Conservation (phyloP, 805 yeast species). For the Cyberlindnera misumaiensis region DNA sequence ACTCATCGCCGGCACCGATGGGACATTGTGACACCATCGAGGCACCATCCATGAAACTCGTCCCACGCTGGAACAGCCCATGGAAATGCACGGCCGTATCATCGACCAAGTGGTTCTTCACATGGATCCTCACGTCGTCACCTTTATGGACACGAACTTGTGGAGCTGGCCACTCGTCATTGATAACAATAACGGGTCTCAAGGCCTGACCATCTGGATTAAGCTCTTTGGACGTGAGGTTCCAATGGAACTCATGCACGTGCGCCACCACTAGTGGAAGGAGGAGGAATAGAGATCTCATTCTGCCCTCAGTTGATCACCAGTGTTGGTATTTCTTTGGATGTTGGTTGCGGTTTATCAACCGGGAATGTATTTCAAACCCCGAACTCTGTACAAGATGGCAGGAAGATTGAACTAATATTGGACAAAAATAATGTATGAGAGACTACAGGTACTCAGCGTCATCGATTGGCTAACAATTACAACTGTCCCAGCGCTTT, state of each 20-base stretch:
- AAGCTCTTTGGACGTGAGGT: slow-evolving; percentile 30
- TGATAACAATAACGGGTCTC: slow-evolving; percentile 52
- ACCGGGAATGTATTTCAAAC: too few species aligned
- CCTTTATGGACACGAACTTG: slow-evolving; percentile 32
- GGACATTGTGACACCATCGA: slow-evolving; percentile 65
- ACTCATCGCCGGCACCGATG: slow-evolving; percentile 35
- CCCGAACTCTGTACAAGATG: too few species aligned
- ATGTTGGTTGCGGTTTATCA: too few species aligned
- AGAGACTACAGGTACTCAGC: too few species aligned
- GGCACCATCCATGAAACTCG: slow-evolving; percentile 86
- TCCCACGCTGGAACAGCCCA: slow-evolving; percentile 73
- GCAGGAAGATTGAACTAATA: too few species aligned
- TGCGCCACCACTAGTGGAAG: slow-evolving; percentile 1
- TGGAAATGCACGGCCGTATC: slow-evolving; percentile 60
- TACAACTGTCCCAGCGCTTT: slow-evolving; percentile 25
- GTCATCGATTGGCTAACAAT: too few species aligned
- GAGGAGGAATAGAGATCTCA: not conserved
- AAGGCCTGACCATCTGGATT: slow-evolving; percentile 52
- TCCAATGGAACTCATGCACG: slow-evolving; percentile 30
- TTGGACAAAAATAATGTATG: too few species aligned
- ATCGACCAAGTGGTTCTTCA: slow-evolving; percentile 34
- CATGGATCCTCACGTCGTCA: slow-evolving; percentile 36
- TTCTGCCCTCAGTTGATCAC: too few species aligned
- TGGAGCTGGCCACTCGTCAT: slow-evolving; percentile 49
- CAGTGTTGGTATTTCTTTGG: too few species aligned